Evolutionary conservation across 768 basidiomycete genomes (phyloP).

Genomic region (Boletus edulis): DNA sequence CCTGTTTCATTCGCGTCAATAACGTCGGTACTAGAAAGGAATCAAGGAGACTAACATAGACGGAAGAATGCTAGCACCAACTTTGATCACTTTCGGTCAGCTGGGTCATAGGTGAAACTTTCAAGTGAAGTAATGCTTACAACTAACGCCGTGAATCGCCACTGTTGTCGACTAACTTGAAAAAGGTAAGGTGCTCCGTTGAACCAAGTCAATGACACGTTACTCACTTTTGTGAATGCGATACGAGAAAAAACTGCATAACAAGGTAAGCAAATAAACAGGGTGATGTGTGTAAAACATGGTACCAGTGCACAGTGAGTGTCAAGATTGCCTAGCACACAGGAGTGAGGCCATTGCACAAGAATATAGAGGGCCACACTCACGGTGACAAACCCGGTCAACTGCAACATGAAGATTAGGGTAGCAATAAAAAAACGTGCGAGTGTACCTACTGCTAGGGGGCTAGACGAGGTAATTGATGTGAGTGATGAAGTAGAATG

Average conservation of each 20-base stretch:
- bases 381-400: conserved; percentile 33
- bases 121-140: conserved; percentile 28
- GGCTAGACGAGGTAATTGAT: conserved; percentile 5
- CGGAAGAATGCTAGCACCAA: conserved; percentile 30
- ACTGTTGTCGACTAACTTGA: conserved; percentile 27
- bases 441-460: conserved; percentile 25
- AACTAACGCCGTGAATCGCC: conserved; percentile 31
- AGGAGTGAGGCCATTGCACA: conserved; percentile 7
- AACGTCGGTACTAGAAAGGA: not conserved
- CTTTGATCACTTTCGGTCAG: conserved; percentile 16
- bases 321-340: conserved; percentile 42
- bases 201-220: not conserved
- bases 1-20: conserved; percentile 25
- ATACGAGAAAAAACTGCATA: conserved; percentile 7
- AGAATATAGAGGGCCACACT: not conserved
- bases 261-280: not conserved
- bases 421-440: not conserved
- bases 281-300: not conserved
- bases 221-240: conserved; percentile 14
- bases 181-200: not conserved
- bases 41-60: conserved; percentile 22
- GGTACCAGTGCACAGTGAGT: conserved; percentile 50
- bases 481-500: not conserved
- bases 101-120: too few species aligned
- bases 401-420: conserved; percentile 9